Conservation (phyloP, 2,329 filamentous ascomycete genomes). For the Talaromyces sp. region DNA sequence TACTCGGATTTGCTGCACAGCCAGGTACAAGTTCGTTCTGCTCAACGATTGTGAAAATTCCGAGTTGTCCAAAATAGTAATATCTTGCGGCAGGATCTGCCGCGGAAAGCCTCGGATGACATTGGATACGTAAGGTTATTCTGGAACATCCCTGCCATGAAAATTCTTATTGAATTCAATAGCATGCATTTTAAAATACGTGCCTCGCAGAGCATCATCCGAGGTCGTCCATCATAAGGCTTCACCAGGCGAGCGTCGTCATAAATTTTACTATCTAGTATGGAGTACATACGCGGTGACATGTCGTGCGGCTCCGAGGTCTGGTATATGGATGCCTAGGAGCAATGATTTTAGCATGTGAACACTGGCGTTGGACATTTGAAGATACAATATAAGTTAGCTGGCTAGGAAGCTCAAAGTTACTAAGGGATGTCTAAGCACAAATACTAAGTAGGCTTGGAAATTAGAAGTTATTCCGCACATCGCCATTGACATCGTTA, state of each 20-base stretch:
- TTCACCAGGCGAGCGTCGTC: background rate
- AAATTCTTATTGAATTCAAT: background rate
- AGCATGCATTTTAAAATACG: background rate
- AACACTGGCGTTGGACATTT: background rate
- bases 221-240: background rate
- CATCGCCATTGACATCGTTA: background rate
- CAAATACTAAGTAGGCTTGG: background rate
- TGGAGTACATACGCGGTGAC: background rate
- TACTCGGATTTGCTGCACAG: background rate
- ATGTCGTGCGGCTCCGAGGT: background rate
- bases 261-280: background rate
- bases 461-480: background rate
- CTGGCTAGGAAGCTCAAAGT: too few species aligned
- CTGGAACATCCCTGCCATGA: background rate
- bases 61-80: background rate
- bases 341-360: background rate
- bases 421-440: too few species aligned
- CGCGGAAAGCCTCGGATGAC: background rate
- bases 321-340: background rate
- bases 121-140: background rate
- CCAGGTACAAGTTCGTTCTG: background rate
- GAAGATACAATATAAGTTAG: too few species aligned
- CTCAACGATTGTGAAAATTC: too few species aligned
- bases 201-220: background rate
- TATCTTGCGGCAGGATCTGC: background rate